phyloP scores from a whole-genome alignment of 1,284 basidiomycete species.

The Puccinia horiana region DNA sequence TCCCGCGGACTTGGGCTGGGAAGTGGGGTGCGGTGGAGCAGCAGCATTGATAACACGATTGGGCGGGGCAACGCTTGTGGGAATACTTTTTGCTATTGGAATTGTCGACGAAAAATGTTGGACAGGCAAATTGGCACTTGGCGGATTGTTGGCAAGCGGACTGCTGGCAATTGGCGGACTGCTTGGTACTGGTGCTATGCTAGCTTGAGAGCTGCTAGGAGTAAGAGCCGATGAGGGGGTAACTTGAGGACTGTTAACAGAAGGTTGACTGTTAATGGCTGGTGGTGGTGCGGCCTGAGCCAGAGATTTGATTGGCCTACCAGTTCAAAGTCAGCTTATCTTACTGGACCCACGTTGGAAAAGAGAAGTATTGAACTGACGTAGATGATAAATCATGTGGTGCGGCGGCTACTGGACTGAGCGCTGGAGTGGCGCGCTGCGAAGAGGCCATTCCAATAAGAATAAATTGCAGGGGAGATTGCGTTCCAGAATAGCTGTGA shows the following conservation, averaged over 20 bases:
- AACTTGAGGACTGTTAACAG: neutral
- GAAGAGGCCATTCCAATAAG: neutral
- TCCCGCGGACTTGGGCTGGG: neutral
- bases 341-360: neutral
- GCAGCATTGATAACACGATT: neutral
- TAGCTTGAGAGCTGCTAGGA: conserved; percentile 1
- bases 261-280: no score
- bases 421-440: neutral
- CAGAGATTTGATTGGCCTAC: neutral
- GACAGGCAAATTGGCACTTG: neutral
- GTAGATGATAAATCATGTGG: conserved; percentile 3
- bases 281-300: neutral
- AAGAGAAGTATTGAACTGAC: conserved; percentile 9
- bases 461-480: neutral
- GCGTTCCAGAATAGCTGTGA: neutral
- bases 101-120: neutral
- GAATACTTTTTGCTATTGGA: neutral
- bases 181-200: neutral
- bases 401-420: neutral
- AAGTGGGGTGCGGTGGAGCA: neutral
- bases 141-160: no score
- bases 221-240: neutral
- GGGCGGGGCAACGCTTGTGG: neutral
- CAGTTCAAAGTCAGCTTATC: neutral
- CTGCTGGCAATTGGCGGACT: neutral